These are phyloP conservation scores for Penium margaritaceum DNA, from an alignment of 139 green algal genomes.

Conservation along the genomic window DNA sequence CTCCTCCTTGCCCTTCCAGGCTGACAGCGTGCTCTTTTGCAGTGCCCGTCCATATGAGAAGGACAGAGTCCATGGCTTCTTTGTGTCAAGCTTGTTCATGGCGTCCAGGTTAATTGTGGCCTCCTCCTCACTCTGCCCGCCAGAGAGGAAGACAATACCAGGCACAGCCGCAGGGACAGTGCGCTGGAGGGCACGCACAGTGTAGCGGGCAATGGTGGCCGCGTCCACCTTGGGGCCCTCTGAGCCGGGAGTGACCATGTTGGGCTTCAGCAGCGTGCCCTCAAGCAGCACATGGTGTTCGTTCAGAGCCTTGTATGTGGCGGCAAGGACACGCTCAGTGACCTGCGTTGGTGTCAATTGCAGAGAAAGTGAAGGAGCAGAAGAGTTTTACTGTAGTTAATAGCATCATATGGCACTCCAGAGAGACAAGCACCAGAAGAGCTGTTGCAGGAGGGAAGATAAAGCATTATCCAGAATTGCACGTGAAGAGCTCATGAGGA, in stretches of 20 bases:
- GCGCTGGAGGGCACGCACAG: conserved; percentile 69
- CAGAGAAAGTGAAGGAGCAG: too few relatives aligned
- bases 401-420: too few relatives aligned
- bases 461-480: too few relatives aligned
- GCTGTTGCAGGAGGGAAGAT: too few relatives aligned
- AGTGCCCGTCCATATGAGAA: conserved; percentile 90
- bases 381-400: too few relatives aligned
- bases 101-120: conserved; percentile 76
- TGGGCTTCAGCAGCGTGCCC: conserved; percentile 82
- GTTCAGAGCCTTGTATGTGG: conserved; percentile 44
- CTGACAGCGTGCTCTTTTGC: conserved; percentile 55
- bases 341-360: too few relatives aligned
- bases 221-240: conserved; percentile 33
- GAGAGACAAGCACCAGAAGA: too few relatives aligned
- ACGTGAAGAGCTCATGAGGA: too few relatives aligned
- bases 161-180: conserved; percentile 75
- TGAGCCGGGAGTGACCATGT: conserved; percentile 74
- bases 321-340: conserved; percentile 51
- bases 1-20: conserved; percentile 67
- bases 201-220: conserved; percentile 64
- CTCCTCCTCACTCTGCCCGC: conserved; percentile 74
- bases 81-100: conserved; percentile 58
- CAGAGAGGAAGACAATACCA: conserved; percentile 79
- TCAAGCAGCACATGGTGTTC: conserved; percentile 59
- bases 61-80: conserved; percentile 77